Base-by-base conservation (phyloP, 495 filamentous ascomycete species). In the Neurospora sp. region DNA sequence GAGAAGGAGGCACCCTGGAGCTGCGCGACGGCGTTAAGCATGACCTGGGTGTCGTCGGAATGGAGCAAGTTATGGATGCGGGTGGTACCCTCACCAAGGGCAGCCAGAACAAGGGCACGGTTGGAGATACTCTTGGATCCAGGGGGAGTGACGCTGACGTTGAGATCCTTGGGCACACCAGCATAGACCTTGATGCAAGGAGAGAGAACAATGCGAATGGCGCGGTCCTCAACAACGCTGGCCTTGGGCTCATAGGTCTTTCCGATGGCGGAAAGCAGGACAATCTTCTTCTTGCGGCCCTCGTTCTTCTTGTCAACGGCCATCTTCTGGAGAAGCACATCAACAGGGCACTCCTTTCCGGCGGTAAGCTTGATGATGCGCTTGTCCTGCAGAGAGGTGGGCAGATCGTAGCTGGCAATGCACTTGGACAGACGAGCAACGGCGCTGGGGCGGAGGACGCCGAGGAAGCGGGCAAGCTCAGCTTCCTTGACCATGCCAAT, bases 81-180 rank as follows among this genome's bases (percentile, higher is more conserved):
- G 78, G 94, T 97, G 31, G 90, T 90, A 41, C 96, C 96, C 66
- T 91, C 89, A 4, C 94, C 94, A 18, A 99, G 90, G 3, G 96
- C 96, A 70, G 96, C 96, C 74, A 99, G 87, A 38, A 98, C 90
- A 60, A 99, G 87, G 49, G 96, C 94, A 70, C 96, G 90, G 84
- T 99, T 99, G 1, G 96, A 98, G 71, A 99, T 92, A 81, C 95
- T 98, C 86, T 99, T 99, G 16, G 96, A 98, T 41, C 96, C 96
- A 3, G 96, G 96, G 42, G 96, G 96, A 1, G 89, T 93, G 75
- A 97, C 95, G 72, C 88, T 88, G 27, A 95, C 89, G 42, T 90
- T 86, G 5, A 91, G 85, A 37, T 83, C 82, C 75, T 86, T 81
- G 4, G 90, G 86, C 3, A 94, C 88, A 39, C 90, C 90, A 1